Percentiles rank a stretch among this genome's conserved stretches.
Evolutionary conservation across 352 stramenopile genomes (phyloP).

Genomic region (Phytophthora sp.): DNA sequence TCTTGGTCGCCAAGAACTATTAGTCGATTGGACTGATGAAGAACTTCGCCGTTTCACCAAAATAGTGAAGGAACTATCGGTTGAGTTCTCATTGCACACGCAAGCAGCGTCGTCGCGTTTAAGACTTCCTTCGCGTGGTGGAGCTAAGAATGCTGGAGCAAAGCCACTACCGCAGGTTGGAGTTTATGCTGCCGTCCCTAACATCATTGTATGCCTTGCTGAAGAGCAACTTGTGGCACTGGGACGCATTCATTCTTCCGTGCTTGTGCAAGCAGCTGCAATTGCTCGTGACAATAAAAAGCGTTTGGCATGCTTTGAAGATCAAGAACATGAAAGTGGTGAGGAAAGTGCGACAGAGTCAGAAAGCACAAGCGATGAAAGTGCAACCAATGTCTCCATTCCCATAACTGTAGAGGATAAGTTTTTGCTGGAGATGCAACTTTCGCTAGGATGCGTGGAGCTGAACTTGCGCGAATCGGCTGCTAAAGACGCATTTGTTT

Average conservation of each 20-base stretch:
- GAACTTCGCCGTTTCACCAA: constrained; percentile 44
- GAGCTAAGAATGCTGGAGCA: neutral
- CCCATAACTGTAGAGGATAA: constrained; percentile 34
- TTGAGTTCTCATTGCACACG: constrained; percentile 63
- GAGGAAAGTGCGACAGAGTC: constrained; percentile 22
- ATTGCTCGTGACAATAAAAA: constrained; percentile 12
- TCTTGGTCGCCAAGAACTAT: constrained; percentile 46
- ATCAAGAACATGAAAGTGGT: constrained; percentile 19
- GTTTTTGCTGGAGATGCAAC: constrained; percentile 53
- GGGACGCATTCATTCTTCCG: constrained; percentile 60
- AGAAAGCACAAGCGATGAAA: constrained; percentile 16
- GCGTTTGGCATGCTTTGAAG: constrained; percentile 27
- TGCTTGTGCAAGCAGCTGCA: constrained; percentile 37
- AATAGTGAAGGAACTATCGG: constrained; percentile 67
- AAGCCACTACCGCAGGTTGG: constrained; percentile 36
- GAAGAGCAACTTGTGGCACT: constrained; percentile 61
- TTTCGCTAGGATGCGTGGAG: constrained; percentile 58
- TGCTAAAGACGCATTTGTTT: constrained; percentile 55
- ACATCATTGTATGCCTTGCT: constrained; percentile 49
- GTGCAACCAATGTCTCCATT: neutral
- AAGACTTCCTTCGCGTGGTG: constrained; percentile 15
- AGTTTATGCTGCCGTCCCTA: constrained; percentile 46
- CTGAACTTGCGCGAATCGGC: constrained; percentile 58
- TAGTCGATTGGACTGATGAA: constrained; percentile 46
- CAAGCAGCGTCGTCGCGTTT: constrained; percentile 33